Conservation (phyloP, 805 yeast genomes). For the Starmera dryadoides region DNA sequence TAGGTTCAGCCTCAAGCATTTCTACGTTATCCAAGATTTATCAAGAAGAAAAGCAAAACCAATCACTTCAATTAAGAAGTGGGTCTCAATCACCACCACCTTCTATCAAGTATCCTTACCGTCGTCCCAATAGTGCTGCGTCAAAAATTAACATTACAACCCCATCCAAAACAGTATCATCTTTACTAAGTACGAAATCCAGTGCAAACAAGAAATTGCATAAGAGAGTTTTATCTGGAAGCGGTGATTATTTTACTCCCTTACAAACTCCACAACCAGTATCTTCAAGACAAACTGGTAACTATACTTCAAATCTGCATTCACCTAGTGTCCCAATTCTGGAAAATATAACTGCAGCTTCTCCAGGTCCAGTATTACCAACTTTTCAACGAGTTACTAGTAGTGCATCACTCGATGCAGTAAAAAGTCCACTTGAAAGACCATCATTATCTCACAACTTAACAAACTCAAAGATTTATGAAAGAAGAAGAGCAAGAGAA, state of each 20-base stretch:
- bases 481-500: slow-evolving; percentile 14
- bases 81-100: not conserved
- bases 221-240: slow-evolving; percentile 15
- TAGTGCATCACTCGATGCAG: too few relatives aligned
- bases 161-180: not conserved
- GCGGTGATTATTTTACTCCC: not conserved
- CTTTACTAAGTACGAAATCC: slow-evolving; percentile 2
- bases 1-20: slow-evolving; percentile 16
- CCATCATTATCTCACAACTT: slow-evolving; percentile 3
- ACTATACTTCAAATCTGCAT: not conserved
- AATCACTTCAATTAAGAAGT: too few relatives aligned
- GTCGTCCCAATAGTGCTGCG: not conserved
- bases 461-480: slow-evolving; percentile 14
- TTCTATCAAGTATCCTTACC: not conserved
- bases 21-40: slow-evolving; percentile 19
- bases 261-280: not conserved
- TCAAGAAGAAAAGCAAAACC: slow-evolving; percentile 11
- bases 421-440: not conserved
- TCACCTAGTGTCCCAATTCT: not conserved
- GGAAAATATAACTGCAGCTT: not conserved
- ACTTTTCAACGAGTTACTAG: slow-evolving; percentile 6
- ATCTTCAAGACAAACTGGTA: not conserved
- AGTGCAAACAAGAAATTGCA: slow-evolving; percentile 13
- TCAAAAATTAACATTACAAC: not conserved
- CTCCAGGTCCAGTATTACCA: slow-evolving; percentile 14